These are phyloP conservation scores for Ustilago tritici DNA, from an alignment of 1,284 basidiomycete genomes.

Conservation along the genomic window DNA sequence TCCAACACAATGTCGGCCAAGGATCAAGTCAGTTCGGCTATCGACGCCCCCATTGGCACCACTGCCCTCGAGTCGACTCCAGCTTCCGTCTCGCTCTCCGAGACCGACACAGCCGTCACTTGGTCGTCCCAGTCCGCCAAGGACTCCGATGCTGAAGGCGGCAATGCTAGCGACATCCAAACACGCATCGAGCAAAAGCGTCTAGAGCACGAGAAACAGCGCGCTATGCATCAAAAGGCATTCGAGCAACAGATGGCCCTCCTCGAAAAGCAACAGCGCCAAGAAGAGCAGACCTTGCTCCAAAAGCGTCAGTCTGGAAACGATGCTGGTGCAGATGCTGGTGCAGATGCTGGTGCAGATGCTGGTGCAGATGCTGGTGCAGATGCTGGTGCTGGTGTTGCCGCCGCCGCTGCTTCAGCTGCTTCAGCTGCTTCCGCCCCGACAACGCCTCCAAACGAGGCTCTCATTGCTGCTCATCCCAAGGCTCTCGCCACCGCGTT, in stretches of 20 bases:
- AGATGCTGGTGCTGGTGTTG: too few species aligned
- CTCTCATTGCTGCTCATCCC: conserved; percentile 18
- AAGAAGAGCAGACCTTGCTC: conserved; percentile 55
- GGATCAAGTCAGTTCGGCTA: conserved; percentile 15
- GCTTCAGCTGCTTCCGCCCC: conserved; percentile 53
- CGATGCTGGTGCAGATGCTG: background rate
- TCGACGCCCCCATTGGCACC: conserved; percentile 10
- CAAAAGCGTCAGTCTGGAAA: conserved; percentile 20
- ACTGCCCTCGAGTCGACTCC: conserved; percentile 24
- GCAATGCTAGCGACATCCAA: conserved; percentile 33
- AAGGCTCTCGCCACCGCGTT: conserved; percentile 9
- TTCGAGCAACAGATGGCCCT: conserved; percentile 61
- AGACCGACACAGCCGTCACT: conserved; percentile 30
- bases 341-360: too few species aligned
- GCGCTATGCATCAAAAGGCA: conserved; percentile 55
- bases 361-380: too few species aligned
- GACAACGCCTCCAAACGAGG: conserved; percentile 44
- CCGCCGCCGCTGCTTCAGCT: conserved; percentile 7
- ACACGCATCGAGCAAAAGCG: conserved; percentile 58
- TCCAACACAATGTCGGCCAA: conserved; percentile 25
- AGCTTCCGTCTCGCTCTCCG: conserved; percentile 29
- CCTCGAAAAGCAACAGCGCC: conserved; percentile 55
- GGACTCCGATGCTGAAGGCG: conserved; percentile 19
- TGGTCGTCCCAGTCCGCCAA: conserved; percentile 29
- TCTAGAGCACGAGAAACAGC: conserved; percentile 59